A percentile compares a stretch with the other conserved stretches of the same genome.
These are phyloP conservation scores for Colletotrichum godetiae DNA, from an alignment of 2,329 filamentous ascomycete genomes.

Conservation along the genomic window DNA sequence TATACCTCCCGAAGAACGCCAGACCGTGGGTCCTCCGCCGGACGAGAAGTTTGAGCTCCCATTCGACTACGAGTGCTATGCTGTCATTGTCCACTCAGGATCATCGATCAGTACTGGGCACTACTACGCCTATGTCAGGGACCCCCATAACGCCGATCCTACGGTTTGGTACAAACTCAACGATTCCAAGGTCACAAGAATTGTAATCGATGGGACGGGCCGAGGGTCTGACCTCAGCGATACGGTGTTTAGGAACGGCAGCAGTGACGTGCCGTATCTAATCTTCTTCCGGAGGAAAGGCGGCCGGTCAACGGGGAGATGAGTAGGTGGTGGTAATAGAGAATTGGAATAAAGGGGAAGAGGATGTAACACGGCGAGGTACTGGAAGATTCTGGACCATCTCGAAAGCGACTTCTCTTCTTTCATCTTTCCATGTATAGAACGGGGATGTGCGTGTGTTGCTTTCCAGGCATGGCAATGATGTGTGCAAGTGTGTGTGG, in stretches of 20 bases:
- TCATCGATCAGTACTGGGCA: slow-evolving; percentile 77
- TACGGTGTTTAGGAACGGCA: slow-evolving; percentile 50
- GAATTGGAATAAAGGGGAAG: neutral
- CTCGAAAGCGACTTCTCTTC: neutral
- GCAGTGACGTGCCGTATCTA: slow-evolving; percentile 57
- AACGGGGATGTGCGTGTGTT: neutral
- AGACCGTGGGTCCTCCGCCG: slow-evolving; percentile 33
- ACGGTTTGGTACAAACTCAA: slow-evolving; percentile 63
- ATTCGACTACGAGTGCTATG: slow-evolving; percentile 87
- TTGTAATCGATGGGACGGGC: slow-evolving; percentile 53
- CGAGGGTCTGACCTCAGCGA: slow-evolving; percentile 48
- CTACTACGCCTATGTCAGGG: slow-evolving; percentile 79
- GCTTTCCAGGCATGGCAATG: neutral
- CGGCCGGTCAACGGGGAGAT: slow-evolving; percentile 18
- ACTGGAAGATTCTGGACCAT: neutral
- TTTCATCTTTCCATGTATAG: slow-evolving; percentile 7
- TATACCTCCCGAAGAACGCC: slow-evolving; percentile 50
- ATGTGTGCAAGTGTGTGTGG: neutral
- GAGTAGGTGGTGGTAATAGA: slow-evolving; percentile 3
- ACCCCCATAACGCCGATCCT: slow-evolving; percentile 58
- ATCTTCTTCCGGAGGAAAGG: slow-evolving; percentile 57
- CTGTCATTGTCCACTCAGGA: slow-evolving; percentile 82
- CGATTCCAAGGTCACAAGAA: slow-evolving; percentile 54
- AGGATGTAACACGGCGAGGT: neutral
- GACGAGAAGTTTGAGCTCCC: slow-evolving; percentile 61